Conservation (phyloP, 495 filamentous ascomycete genomes). For the Parmelia sp. region DNA sequence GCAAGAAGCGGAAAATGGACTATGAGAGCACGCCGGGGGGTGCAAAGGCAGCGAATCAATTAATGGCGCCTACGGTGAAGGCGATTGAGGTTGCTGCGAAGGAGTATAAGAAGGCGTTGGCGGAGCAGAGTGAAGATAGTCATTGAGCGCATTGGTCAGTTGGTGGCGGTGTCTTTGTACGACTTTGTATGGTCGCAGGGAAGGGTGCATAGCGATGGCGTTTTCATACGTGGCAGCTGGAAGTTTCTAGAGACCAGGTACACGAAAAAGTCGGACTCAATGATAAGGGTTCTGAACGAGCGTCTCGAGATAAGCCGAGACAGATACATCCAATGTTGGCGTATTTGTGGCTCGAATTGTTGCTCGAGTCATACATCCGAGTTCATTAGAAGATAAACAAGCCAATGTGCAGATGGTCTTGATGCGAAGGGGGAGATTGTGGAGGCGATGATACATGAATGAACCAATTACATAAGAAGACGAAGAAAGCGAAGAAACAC, state of each 20-base stretch:
- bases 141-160: neutral
- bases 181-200: neutral
- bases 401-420: no score
- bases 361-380: neutral
- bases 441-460: neutral
- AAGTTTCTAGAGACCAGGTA: neutral
- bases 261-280: neutral
- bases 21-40: conserved; percentile 64
- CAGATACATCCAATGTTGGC: neutral
- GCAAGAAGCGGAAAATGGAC: conserved; percentile 60
- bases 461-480: neutral
- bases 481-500: neutral
- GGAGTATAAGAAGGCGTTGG: conserved; percentile 59
- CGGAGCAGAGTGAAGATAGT: conserved; percentile 46
- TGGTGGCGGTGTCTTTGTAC: neutral
- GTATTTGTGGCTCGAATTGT: neutral
- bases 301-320: neutral
- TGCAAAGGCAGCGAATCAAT: conserved; percentile 61
- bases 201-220: conserved; percentile 6
- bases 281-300: neutral
- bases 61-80: conserved; percentile 63
- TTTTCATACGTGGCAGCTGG: neutral
- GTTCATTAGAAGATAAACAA: neutral
- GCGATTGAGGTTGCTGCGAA: conserved; percentile 58
- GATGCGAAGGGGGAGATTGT: neutral